A percentile compares a stretch with the other conserved stretches of the same genome.
Conservation (phyloP, 2,329 filamentous ascomycete genomes). For the Rutstroemia sp. region DNA sequence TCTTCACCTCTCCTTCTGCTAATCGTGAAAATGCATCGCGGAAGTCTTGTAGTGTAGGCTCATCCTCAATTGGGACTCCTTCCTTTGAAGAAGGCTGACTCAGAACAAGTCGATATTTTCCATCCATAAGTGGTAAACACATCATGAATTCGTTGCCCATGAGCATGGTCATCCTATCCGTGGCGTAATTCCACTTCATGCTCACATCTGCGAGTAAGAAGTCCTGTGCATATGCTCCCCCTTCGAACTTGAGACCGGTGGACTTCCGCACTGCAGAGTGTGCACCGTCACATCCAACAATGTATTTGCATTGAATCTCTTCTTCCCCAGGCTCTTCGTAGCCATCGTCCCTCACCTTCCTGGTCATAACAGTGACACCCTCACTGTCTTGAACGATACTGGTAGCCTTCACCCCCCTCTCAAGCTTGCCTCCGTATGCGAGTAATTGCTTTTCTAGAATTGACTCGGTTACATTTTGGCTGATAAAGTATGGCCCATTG, state of each 20-base stretch:
- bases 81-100: conserved; percentile 12
- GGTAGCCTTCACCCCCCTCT: conserved; percentile 28
- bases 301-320: conserved; percentile 34
- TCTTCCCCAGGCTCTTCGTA: conserved; percentile 20
- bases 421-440: conserved; percentile 23
- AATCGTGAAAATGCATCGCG: conserved; percentile 26
- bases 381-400: conserved; percentile 26
- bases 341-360: conserved; percentile 11
- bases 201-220: conserved; percentile 39
- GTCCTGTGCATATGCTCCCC: conserved; percentile 35
- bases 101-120: conserved; percentile 26
- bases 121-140: conserved; percentile 29
- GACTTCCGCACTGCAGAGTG: conserved; percentile 39
- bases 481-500: conserved; percentile 28
- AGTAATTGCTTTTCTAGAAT: conserved; percentile 28
- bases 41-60: conserved; percentile 30
- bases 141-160: conserved; percentile 33
- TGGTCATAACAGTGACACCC: conserved; percentile 26
- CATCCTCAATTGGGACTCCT: conserved; percentile 8
- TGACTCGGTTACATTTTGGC: conserved; percentile 32
- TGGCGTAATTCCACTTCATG: conserved; percentile 16
- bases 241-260: conserved; percentile 34
- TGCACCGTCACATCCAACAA: conserved; percentile 46
- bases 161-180: conserved; percentile 14
- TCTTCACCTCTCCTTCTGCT: conserved; percentile 19